phyloP scores from a whole-genome alignment of 495 filamentous ascomycete genomes.

The Chaetomium cochliodes region DNA sequence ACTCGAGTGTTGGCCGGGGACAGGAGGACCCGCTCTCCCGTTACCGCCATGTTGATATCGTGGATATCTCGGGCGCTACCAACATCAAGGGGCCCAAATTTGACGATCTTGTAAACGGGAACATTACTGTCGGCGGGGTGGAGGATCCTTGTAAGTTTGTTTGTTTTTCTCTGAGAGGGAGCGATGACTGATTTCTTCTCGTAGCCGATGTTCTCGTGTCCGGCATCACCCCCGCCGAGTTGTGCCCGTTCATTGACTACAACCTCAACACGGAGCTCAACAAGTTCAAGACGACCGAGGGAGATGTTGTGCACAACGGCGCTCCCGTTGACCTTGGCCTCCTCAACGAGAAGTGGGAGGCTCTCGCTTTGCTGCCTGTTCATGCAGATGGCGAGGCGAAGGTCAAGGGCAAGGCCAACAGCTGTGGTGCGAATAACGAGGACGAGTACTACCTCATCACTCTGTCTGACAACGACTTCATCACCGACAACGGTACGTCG shows the following conservation, averaged over 20 bases:
- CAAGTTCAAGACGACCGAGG: conserved; percentile 48
- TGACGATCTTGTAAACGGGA: conserved; percentile 42
- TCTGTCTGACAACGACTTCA: conserved; percentile 76
- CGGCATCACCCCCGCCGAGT: conserved; percentile 59
- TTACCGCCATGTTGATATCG: conserved; percentile 73
- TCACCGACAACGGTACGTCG: conserved; percentile 67
- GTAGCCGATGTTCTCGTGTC: conserved; percentile 24
- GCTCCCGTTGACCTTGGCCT: conserved; percentile 32
- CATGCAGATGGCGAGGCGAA: conserved; percentile 36
- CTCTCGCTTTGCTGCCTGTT: conserved; percentile 63
- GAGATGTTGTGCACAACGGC: conserved; percentile 19
- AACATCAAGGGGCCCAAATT: conserved; percentile 59
- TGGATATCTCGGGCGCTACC: conserved; percentile 65
- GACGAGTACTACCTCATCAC: conserved; percentile 69
- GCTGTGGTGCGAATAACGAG: conserved; percentile 31
- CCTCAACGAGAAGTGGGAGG: conserved; percentile 82
- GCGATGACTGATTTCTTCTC: conserved; percentile 9
- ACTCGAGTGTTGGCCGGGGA: conserved; percentile 62
- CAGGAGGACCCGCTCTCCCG: conserved; percentile 51
- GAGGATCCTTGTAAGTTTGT: conserved; percentile 20
- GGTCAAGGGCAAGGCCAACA: neutral
- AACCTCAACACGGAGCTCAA: conserved; percentile 68
- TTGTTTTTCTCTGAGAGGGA: neutral
- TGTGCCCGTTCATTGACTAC: conserved; percentile 71
- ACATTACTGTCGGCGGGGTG: conserved; percentile 2